Conservation (phyloP, 306 rosid genomes). For the Lotus japonicus region DNA sequence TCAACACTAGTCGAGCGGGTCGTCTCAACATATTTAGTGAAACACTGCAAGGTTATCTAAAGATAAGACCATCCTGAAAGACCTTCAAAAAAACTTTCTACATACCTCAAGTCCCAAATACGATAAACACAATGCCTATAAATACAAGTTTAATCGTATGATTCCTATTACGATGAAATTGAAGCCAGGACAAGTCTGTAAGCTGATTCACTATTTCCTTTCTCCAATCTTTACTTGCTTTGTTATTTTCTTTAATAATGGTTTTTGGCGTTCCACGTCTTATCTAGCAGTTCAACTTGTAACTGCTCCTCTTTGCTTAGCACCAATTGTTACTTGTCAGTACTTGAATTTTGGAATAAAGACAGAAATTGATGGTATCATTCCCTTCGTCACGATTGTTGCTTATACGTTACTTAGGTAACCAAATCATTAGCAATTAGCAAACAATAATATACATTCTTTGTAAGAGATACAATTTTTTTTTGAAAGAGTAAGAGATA, state of each 20-base stretch:
- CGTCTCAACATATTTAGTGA: too few species aligned
- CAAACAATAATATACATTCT: background rate
- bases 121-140: too few species aligned
- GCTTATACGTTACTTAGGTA: slow-evolving; percentile 25
- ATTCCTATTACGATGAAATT: too few species aligned
- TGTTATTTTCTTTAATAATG: background rate
- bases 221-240: too few species aligned
- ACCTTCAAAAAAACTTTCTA: too few species aligned
- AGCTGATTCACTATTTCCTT: too few species aligned
- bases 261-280: slow-evolving; percentile 14
- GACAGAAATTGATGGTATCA: slow-evolving; percentile 36
- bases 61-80: too few species aligned
- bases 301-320: slow-evolving; percentile 39
- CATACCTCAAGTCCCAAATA: too few species aligned
- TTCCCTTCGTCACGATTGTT: slow-evolving; percentile 32
- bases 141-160: too few species aligned
- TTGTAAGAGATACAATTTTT: background rate
- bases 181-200: too few species aligned
- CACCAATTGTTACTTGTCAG: background rate
- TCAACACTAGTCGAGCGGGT: too few species aligned
- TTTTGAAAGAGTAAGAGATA: background rate
- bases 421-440: slow-evolving; percentile 39
- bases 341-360: slow-evolving; percentile 17
- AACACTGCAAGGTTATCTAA: too few species aligned
- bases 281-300: slow-evolving; percentile 26